Base-by-base conservation (phyloP, 441 rosid genomes). In the Pelargonium citronellum region DNA sequence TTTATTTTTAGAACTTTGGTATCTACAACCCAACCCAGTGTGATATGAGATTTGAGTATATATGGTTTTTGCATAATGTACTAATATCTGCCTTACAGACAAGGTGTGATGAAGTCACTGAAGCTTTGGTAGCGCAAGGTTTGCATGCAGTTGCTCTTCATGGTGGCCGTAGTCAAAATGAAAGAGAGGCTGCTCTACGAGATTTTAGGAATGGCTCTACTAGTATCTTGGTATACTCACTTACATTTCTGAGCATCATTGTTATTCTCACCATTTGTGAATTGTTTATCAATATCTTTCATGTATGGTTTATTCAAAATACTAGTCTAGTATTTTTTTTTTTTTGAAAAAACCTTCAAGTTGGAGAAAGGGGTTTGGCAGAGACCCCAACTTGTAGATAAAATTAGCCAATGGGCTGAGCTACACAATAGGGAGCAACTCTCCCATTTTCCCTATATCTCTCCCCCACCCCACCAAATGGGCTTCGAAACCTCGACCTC, bases 91-190 rank as follows among this genome's bases (percentile, higher is more conserved):
- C 27, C 51, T 47, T 46, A 70, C 30, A 81, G 84, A 74, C 76
- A 71, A 73, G 80, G 74, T 81, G 84, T 66, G 77, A 78, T 58
- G 78, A 80, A 72, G 81, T 80, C 13, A 73, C 81, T 53, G 81
- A 78, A 75, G 77, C 78, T 70, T 68, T 81, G 71, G 84, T 81
- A 27, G 84, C 79, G 7, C 78, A 81, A 74, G 82, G 78, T 27
- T 81, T 81, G 65, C 72, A 27, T 49, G 84, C 82, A 16, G 78
- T 69, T 69, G 79, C 82, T 62, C 76, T 81, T 57, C 84, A 81
- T 69, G 84, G 84, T 44, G 84, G 82, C 24, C 79, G 82, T 46
- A 78, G 78, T 67, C 84, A 81, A 75, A 75, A 70, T 73, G 84
- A 81, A 65, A 73, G 84, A 71, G 84, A 81, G 67, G 73, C 82